These are phyloP conservation scores for Viola pubescens DNA, from an alignment of 441 rosid genomes.

Conservation along the genomic window DNA sequence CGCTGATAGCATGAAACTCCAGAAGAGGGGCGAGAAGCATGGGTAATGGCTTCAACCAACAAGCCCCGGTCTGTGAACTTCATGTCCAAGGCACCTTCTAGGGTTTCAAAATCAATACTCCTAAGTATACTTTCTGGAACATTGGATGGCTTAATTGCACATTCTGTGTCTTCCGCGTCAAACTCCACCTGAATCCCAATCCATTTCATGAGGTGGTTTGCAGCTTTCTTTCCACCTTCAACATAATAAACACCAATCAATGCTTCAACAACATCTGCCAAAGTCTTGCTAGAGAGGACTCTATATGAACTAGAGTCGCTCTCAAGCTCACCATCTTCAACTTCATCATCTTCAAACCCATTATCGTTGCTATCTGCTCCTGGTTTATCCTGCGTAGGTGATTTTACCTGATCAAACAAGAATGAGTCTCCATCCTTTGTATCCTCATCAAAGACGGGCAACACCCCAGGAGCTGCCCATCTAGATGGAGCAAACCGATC, in stretches of 20 bases:
- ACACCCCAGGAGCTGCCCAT: constrained; percentile 99
- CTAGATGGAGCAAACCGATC: constrained; percentile 99
- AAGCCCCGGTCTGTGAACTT: constrained; percentile 57
- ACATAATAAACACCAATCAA: constrained; percentile 94
- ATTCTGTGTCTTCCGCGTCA: constrained; percentile 55
- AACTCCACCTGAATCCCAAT: constrained; percentile 82
- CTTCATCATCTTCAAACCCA: constrained; percentile 59
- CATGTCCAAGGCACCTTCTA: constrained; percentile 65
- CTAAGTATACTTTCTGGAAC: constrained; percentile 76
- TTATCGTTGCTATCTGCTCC: constrained; percentile 19
- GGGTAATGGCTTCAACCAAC: constrained; percentile 89
- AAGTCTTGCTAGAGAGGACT: constrained; percentile 94
- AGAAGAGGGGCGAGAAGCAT: constrained; percentile 96
- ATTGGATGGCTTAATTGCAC: constrained; percentile 30
- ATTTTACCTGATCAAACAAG: constrained; percentile 58
- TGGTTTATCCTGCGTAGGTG: constrained; percentile 26
- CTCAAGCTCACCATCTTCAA: constrained; percentile 97
- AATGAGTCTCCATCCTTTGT: constrained; percentile 74
- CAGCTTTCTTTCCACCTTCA: constrained; percentile 83
- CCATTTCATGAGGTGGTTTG: constrained; percentile 97
- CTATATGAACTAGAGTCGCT: constrained; percentile 89
- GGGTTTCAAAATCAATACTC: constrained; percentile 69
- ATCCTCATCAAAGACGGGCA: constrained; percentile 96
- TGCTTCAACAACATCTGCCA: constrained; percentile 99
- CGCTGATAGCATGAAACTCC: constrained; percentile 97